Conservation (phyloP, 805 yeast species). For the Cyberlindnera sargentensis region DNA sequence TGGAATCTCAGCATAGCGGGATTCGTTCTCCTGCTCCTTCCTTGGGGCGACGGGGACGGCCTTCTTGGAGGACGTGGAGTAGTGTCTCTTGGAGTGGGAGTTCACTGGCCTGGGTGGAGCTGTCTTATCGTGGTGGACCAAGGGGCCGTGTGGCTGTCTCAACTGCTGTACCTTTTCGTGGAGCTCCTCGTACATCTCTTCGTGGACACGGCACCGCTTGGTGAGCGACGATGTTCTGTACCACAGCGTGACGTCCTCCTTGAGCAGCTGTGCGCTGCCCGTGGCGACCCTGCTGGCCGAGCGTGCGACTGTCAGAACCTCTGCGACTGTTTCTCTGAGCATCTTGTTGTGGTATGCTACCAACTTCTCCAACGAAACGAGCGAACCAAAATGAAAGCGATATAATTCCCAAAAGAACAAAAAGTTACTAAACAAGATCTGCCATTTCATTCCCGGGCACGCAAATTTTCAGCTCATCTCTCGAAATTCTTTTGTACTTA, state of each 20-base stretch:
- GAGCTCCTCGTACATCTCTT: slow-evolving; percentile 20
- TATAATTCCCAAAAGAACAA: too few species aligned
- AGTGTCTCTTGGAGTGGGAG: slow-evolving; percentile 7
- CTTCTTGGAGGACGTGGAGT: slow-evolving; percentile 8
- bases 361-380: too few species aligned
- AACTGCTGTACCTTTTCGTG: slow-evolving; percentile 4
- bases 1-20: slow-evolving; percentile 72
- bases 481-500: neutral
- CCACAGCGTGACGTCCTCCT: slow-evolving; percentile 10
- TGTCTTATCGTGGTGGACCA: neutral
- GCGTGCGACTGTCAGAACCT: slow-evolving; percentile 13
- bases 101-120: neutral
- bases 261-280: slow-evolving; percentile 9
- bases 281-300: slow-evolving; percentile 11
- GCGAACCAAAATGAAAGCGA: too few species aligned
- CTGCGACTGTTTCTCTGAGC: slow-evolving; percentile 8
- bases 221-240: slow-evolving; percentile 19
- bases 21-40: slow-evolving; percentile 25
- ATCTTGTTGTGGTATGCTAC: neutral
- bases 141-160: neutral
- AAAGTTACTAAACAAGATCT: neutral
- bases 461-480: slow-evolving; percentile 6
- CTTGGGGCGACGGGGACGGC: slow-evolving; percentile 10
- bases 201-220: slow-evolving; percentile 17
- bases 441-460: slow-evolving; percentile 2